Conservation (phyloP, 331 rosid genomes). For the Malus hybrid region DNA sequence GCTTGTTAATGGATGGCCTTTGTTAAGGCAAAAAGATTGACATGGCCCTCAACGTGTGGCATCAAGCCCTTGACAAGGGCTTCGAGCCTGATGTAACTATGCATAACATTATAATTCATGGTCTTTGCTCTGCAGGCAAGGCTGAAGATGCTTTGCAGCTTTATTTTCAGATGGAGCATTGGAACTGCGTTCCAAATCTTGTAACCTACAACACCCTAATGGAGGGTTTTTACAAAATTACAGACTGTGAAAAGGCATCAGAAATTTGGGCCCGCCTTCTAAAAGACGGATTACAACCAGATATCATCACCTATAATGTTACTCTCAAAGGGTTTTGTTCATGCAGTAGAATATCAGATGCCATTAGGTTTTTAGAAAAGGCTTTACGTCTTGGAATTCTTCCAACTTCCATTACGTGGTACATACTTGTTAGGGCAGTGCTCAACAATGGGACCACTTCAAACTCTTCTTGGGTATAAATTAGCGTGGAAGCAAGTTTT, state of each 20-base stretch:
- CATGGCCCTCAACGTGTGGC: conserved; percentile 57
- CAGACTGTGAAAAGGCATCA: conserved; percentile 57
- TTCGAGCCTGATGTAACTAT: conserved; percentile 59
- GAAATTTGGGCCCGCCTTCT: conserved; percentile 52
- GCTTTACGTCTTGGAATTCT: conserved; percentile 64
- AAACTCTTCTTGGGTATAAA: conserved; percentile 17
- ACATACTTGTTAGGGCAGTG: conserved; percentile 80
- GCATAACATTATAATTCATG: conserved; percentile 73
- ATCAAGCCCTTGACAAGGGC: conserved; percentile 43
- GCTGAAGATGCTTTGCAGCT: conserved; percentile 53
- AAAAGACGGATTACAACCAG: conserved; percentile 54
- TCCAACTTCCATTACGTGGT: conserved; percentile 80
- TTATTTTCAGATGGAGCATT: conserved; percentile 45
- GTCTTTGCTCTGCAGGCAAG: conserved; percentile 69
- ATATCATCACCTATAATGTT: conserved; percentile 78
- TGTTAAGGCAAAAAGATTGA: conserved; percentile 58
- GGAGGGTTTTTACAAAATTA: conserved; percentile 72
- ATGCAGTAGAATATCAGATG: conserved; percentile 58
- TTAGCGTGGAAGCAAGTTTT: conserved; percentile 5
- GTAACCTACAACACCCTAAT: conserved; percentile 75
- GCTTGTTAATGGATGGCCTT: conserved; percentile 62
- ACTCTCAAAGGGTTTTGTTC: conserved; percentile 76
- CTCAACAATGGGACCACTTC: conserved; percentile 22
- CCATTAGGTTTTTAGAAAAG: conserved; percentile 43
- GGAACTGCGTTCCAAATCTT: conserved; percentile 52